Percentiles rank a stretch among this genome's conserved stretches.
These are phyloP conservation scores for Geotrichum citri-aurantii DNA, from an alignment of 1,139 yeast genomes.

Conservation along the genomic window DNA sequence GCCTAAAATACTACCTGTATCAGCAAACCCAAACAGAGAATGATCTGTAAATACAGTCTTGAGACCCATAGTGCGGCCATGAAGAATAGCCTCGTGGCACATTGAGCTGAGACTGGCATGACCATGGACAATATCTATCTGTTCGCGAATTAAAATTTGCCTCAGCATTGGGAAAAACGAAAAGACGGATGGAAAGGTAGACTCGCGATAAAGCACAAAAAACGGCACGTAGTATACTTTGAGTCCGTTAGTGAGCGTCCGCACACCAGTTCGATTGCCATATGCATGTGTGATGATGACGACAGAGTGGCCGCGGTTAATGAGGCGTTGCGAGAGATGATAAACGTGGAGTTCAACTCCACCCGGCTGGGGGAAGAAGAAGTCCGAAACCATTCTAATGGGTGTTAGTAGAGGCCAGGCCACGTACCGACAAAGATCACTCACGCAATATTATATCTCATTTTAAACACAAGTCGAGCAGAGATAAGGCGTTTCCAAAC, in stretches of 20 bases:
- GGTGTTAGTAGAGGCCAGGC: slow-evolving; percentile 1
- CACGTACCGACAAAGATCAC: slow-evolving; percentile 22
- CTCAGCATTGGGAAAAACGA: slow-evolving; percentile 80
- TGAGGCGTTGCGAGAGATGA: slow-evolving; percentile 72
- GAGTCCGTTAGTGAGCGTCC: slow-evolving; percentile 81
- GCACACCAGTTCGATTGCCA: slow-evolving; percentile 71
- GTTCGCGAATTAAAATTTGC: slow-evolving; percentile 78
- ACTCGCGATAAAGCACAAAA: slow-evolving; percentile 69
- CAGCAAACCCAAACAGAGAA: slow-evolving; percentile 90
- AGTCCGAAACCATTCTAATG: slow-evolving; percentile 76
- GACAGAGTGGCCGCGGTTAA: slow-evolving; percentile 86
- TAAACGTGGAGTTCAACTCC: slow-evolving; percentile 96
- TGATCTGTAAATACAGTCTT: slow-evolving; percentile 93
- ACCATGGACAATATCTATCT: slow-evolving; percentile 85
- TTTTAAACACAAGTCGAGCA: slow-evolving; percentile 11
- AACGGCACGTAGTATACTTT: slow-evolving; percentile 91
- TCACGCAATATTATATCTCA: slow-evolving; percentile 44
- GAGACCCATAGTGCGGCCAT: slow-evolving; percentile 89
- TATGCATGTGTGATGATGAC: slow-evolving; percentile 85
- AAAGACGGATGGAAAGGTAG: slow-evolving; percentile 85
- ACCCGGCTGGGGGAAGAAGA: slow-evolving; percentile 97
- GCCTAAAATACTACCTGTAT: slow-evolving; percentile 74
- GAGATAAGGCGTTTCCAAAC: background rate
- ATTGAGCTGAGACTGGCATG: slow-evolving; percentile 86
- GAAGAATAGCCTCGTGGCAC: slow-evolving; percentile 86